A percentile compares a stretch with the other conserved stretches of the same genome.
phyloP scores from a whole-genome alignment of 768 basidiomycete genomes.

The Pleurotus ostreatus region DNA sequence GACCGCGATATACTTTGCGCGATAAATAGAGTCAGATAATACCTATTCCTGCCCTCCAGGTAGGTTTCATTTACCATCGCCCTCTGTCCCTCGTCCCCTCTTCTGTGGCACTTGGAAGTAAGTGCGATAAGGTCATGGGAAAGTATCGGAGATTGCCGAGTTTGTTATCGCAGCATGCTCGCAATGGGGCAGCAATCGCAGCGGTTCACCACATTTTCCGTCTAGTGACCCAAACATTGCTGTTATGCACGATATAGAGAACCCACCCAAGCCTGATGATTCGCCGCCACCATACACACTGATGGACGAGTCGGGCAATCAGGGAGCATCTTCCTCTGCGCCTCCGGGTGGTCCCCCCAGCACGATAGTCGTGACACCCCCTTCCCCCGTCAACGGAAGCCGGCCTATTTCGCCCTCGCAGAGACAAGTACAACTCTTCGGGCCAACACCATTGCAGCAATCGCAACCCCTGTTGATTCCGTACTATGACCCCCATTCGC shows the following conservation, averaged over 20 bases:
- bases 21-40: too few relatives aligned
- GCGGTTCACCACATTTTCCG: neutral
- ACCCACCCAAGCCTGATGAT: neutral
- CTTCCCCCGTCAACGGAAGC: neutral
- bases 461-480: constrained; percentile 29
- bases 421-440: constrained; percentile 21
- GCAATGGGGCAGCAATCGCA: neutral
- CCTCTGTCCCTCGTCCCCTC: too few relatives aligned
- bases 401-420: constrained; percentile 1
- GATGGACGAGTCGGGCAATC: neutral
- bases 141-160: neutral
- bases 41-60: too few relatives aligned
- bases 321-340: neutral
- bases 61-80: too few relatives aligned
- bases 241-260: neutral
- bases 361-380: constrained; percentile 3
- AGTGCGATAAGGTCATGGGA: neutral
- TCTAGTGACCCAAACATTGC: neutral
- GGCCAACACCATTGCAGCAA: constrained; percentile 34
- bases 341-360: neutral
- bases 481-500: constrained; percentile 34
- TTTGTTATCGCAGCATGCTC: neutral
- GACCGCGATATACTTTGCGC: too few relatives aligned
- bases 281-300: constrained; percentile 4
- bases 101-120: too few relatives aligned